phyloP scores from a whole-genome alignment of 352 stramenopile species.

The Thalassiosira ordinaria region DNA sequence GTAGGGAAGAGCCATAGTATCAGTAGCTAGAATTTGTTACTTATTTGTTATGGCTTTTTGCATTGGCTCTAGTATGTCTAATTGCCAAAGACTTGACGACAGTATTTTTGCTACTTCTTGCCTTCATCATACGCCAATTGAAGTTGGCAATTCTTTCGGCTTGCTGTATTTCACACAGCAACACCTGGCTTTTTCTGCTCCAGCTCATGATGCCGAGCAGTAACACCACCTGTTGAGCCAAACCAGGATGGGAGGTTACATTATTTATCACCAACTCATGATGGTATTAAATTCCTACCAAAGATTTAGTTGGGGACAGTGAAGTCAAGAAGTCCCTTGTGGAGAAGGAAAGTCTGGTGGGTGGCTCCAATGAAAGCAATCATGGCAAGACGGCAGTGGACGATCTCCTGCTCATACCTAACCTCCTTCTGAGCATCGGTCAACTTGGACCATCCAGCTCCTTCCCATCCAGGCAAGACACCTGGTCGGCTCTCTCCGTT shows the following conservation, averaged over 20 bases:
- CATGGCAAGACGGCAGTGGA: slow-evolving; percentile 86
- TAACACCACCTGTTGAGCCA: background rate
- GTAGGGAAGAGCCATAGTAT: too few species aligned
- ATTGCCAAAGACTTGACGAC: slow-evolving; percentile 14
- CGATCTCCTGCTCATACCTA: slow-evolving; percentile 72
- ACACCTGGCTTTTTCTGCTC: background rate
- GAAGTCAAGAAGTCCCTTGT: slow-evolving; percentile 74
- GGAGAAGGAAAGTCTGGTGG: slow-evolving; percentile 83
- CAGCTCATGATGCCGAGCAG: background rate
- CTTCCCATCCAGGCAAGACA: slow-evolving; percentile 68
- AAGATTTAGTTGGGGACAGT: slow-evolving; percentile 24
- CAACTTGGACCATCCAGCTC: slow-evolving; percentile 56
- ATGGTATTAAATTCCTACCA: background rate
- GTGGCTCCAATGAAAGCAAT: slow-evolving; percentile 83
- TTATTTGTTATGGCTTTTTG: slow-evolving; percentile 18
- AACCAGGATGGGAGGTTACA: background rate
- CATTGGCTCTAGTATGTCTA: slow-evolving; percentile 6
- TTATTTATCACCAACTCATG: background rate
- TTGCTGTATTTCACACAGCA: slow-evolving; percentile 13
- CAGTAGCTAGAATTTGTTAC: background rate
- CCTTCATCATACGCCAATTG: slow-evolving; percentile 15
- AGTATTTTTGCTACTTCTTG: background rate
- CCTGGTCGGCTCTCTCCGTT: slow-evolving; percentile 69
- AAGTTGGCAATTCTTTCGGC: background rate
- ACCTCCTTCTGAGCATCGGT: slow-evolving; percentile 54